These are phyloP conservation scores for Medicago lupulina DNA, from an alignment of 306 rosid species.

Conservation along the genomic window DNA sequence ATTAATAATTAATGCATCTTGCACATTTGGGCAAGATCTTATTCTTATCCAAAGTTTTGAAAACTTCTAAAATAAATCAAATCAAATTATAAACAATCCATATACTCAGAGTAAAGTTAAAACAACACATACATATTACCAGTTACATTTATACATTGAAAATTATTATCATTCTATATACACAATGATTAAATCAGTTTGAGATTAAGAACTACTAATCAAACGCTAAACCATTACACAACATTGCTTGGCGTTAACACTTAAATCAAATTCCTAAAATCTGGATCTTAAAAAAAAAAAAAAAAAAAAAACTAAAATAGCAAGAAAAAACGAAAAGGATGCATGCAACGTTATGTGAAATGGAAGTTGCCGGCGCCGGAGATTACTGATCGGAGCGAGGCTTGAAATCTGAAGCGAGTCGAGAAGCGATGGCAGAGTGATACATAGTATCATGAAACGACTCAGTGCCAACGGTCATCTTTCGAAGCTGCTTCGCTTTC, in stretches of 20 bases:
- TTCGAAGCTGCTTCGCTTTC: conserved; percentile 84
- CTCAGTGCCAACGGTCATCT: conserved; percentile 62
- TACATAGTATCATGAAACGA: conserved; percentile 89
- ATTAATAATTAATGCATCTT: neutral
- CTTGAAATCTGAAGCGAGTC: conserved; percentile 86
- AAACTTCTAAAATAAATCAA: neutral
- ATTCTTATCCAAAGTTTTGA: neutral
- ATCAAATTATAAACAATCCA: neutral
- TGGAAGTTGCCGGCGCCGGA: neutral
- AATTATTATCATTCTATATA: neutral
- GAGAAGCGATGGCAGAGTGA: conserved; percentile 90
- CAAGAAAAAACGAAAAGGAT: neutral
- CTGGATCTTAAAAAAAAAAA: neutral
- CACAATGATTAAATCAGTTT: neutral
- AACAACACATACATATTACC: neutral
- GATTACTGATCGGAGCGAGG: conserved; percentile 51
- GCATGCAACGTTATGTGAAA: neutral
- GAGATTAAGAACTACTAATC: neutral
- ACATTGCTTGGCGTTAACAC: neutral
- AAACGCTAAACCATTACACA: conserved; percentile 14
- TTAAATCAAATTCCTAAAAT: conserved; percentile 29
- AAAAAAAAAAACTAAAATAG: neutral
- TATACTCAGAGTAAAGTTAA: neutral
- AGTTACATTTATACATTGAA: neutral
- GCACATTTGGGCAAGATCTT: neutral